Evolutionary conservation across 331 rosid genomes (phyloP).

Genomic region (Erythrophleum ivorense): DNA sequence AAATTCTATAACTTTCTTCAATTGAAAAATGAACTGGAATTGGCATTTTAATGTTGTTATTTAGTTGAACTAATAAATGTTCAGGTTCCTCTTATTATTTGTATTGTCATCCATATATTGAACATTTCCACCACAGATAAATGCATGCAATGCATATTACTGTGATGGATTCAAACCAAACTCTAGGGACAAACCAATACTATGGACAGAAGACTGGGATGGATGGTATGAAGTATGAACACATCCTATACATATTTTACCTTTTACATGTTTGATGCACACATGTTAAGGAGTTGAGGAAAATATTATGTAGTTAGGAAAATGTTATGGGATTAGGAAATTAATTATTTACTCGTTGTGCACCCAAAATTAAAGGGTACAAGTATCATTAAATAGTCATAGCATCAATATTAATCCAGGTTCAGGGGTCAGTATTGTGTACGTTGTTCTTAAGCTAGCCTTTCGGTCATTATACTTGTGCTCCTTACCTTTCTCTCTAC

Average conservation of each 20-base stretch:
- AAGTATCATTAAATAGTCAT: background rate
- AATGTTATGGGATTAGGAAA: background rate
- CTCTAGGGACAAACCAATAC: constrained; percentile 69
- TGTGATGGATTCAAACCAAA: constrained; percentile 94
- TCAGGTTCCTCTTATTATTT: constrained; percentile 32
- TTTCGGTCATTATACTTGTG: constrained; percentile 31
- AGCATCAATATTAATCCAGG: constrained; percentile 14
- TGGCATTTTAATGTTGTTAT: constrained; percentile 20
- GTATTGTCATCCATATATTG: constrained; percentile 20
- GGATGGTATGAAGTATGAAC: constrained; percentile 88
- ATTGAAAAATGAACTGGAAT: constrained; percentile 18
- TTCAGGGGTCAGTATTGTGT: constrained; percentile 24
- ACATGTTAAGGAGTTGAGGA: constrained; percentile 21
- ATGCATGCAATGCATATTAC: constrained; percentile 94
- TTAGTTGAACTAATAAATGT: constrained; percentile 20
- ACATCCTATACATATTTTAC: constrained; percentile 10
- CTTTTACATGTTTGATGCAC: constrained; percentile 23
- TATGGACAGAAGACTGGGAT: constrained; percentile 98
- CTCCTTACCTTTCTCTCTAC: background rate
- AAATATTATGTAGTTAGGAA: constrained; percentile 28
- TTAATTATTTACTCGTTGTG: constrained; percentile 30
- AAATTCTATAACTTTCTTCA: constrained; percentile 40
- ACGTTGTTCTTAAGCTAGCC: constrained; percentile 23
- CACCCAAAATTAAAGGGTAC: constrained; percentile 25
- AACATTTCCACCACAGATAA: constrained; percentile 59